These are phyloP conservation scores for Tylopilus rubrobrunneus DNA, from an alignment of 768 basidiomycete species.

Conservation along the genomic window DNA sequence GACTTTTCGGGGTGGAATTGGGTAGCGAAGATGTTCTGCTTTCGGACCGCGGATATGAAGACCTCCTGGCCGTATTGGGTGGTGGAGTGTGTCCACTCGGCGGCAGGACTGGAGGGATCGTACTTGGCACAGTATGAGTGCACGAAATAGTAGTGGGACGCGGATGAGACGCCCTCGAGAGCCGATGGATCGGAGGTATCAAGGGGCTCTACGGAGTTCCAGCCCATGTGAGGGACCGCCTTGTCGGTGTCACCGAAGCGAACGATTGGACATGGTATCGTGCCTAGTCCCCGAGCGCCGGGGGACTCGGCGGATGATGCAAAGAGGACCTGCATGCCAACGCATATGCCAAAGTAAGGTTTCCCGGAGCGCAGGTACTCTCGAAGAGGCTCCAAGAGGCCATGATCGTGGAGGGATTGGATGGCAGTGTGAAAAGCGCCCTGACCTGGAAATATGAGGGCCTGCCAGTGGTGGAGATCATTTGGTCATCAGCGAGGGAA, in stretches of 20 bases:
- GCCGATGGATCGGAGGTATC: conserved; percentile 37
- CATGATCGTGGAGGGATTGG: conserved; percentile 63
- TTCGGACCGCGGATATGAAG: conserved; percentile 82
- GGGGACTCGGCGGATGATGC: conserved; percentile 78
- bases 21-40: conserved; percentile 82
- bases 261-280: conserved; percentile 80
- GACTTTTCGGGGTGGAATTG: conserved; percentile 99
- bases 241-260: conserved; percentile 70
- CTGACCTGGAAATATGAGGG: conserved; percentile 94
- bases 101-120: conserved; percentile 53
- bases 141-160: conserved; percentile 91
- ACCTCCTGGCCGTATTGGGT: conserved; percentile 94
- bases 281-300: conserved; percentile 63
- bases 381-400: conserved; percentile 75
- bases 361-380: conserved; percentile 81
- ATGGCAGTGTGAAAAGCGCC: conserved; percentile 91
- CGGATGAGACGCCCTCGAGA: conserved; percentile 44
- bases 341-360: conserved; percentile 97
- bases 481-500: conserved; percentile 9
- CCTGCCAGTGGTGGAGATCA: conserved; percentile 43
- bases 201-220: conserved; percentile 75
- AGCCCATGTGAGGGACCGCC: conserved; percentile 96
- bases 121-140: conserved; percentile 91
- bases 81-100: conserved; percentile 77
- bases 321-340: conserved; percentile 97